These are phyloP conservation scores for Nasturtium officinale DNA, from an alignment of 345 rosid genomes.

Conservation along the genomic window DNA sequence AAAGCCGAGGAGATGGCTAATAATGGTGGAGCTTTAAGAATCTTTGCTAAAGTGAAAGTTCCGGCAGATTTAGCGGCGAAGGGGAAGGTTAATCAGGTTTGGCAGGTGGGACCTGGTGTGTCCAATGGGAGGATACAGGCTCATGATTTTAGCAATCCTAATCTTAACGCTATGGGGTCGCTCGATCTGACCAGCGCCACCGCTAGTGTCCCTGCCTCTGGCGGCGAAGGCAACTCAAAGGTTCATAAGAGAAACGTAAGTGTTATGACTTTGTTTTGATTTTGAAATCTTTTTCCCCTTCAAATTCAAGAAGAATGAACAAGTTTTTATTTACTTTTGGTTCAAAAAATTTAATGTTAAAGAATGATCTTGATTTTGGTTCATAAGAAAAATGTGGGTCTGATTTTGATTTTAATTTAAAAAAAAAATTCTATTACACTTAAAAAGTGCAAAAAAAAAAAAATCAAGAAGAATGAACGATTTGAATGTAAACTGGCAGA, in stretches of 20 bases:
- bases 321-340: no score
- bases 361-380: background rate
- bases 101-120: conserved; percentile 77
- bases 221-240: conserved; percentile 41
- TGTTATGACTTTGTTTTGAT: background rate
- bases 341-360: no score
- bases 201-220: conserved; percentile 20
- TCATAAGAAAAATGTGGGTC: conserved; percentile 63
- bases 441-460: no score
- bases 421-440: background rate
- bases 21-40: conserved; percentile 45
- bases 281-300: background rate
- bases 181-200: conserved; percentile 47
- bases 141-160: conserved; percentile 43
- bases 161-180: conserved; percentile 44
- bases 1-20: conserved; percentile 50
- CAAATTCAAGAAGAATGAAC: background rate
- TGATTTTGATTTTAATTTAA: background rate
- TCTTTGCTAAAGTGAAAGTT: conserved; percentile 72
- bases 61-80: conserved; percentile 55
- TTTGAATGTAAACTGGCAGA: conserved; percentile 13
- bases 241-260: conserved; percentile 64
- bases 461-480: background rate
- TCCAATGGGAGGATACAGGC: conserved; percentile 27
- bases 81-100: conserved; percentile 68